phyloP scores from a whole-genome alignment of 2,329 filamentous ascomycete species.

The Xenosphaeropsis pyriputrescens region DNA sequence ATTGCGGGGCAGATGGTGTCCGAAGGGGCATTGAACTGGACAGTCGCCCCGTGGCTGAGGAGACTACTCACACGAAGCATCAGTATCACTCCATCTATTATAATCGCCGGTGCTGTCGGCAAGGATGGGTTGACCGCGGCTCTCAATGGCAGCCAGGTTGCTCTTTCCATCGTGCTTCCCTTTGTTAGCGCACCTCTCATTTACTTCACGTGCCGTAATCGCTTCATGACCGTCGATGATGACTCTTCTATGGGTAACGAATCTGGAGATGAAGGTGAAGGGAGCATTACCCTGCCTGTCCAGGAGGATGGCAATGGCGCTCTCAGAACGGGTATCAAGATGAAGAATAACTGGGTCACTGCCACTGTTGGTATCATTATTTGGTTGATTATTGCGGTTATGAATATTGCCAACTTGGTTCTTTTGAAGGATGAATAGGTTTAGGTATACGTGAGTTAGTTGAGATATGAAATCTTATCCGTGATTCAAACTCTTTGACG shows the following conservation, averaged over 20 bases:
- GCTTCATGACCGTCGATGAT: constrained; percentile 52
- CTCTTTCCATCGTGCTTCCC: constrained; percentile 62
- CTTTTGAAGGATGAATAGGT: constrained; percentile 24
- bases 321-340: constrained; percentile 19
- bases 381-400: constrained; percentile 60
- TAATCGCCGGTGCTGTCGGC: constrained; percentile 70
- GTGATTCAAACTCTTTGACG: no score
- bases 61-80: constrained; percentile 65
- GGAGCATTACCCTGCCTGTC: not conserved
- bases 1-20: constrained; percentile 83
- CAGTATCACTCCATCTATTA: constrained; percentile 68
- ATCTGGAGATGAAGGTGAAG: not conserved
- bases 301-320: not conserved
- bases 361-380: constrained; percentile 42
- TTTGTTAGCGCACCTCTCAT: constrained; percentile 75
- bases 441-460: no score
- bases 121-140: constrained; percentile 54
- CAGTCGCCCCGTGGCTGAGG: constrained; percentile 61
- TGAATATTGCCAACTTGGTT: constrained; percentile 69
- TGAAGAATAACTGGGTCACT: constrained; percentile 60
- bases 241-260: constrained; percentile 2
- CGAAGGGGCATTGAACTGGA: constrained; percentile 69
- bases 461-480: no score
- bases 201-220: constrained; percentile 67
- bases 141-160: constrained; percentile 65